Evolutionary conservation across 768 basidiomycete genomes (phyloP), one percentile per base, ranked within the genome.

Genomic region (Boletales sp.): DNA sequence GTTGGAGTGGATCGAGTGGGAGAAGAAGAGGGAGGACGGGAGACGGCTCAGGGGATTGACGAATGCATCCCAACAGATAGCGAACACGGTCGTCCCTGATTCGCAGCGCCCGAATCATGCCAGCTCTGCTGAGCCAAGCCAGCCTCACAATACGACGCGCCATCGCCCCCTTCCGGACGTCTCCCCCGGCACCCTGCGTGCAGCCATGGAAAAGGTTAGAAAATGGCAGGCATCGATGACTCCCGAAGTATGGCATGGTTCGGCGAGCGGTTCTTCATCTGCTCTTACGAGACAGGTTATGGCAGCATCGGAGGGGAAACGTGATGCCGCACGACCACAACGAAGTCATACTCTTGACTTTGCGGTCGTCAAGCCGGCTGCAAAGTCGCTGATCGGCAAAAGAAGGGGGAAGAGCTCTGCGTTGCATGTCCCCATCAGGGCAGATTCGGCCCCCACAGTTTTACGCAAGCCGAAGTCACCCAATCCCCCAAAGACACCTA

Each of bases 1-100:
- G 58, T 69, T 69, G 40, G 74, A 76, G 32, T 80, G 80, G 79
- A 52, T 67, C 13, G 69, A 70, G 21, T 76, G 72, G 70, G 79
- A 80, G 62, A 65, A 53, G 50, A 63, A 57, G 52, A 61, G 56
- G 43, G 55, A 58, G 47, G 59, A 58, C 31, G 34, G 31, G 5
- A 57, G 54, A 36, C 48, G 58, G 15, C 45, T 56, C 41, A 62
- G 54, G 40, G 50, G 40, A 38, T 61, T 52, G 42, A 57, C 51
- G 1, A 58, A 52, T 8, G 39, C 43, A 8, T 47, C 56, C 14
- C 60, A 54, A 41, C 53, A 43, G 18, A 41, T 21, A 14, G 45
- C 21, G 38, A 43, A 14, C 11, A 17, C 12, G 34, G 4, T 36
- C 43, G 53, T 44, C 19, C 48, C 48, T 8, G 56, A 42, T 44